Evolutionary conservation across 495 filamentous ascomycete genomes (phyloP).

Genomic region (Neurospora sp.): DNA sequence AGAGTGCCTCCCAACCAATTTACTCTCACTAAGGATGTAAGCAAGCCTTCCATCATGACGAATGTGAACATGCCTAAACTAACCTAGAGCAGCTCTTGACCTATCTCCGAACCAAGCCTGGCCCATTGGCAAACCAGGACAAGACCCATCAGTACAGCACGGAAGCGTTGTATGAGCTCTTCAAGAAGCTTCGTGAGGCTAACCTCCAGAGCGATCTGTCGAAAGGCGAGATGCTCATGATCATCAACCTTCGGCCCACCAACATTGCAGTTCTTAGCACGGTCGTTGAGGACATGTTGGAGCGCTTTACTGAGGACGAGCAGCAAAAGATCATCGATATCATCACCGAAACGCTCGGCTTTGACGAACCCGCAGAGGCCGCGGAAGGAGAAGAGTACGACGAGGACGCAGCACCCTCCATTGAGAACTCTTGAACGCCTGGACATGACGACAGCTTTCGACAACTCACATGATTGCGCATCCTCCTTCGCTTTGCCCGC

Average conservation of each 20-base stretch:
- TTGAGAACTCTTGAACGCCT: conserved; percentile 17
- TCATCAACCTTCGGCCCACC: conserved; percentile 35
- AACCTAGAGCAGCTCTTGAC: conserved; percentile 20
- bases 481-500: conserved; percentile 35
- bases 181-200: conserved; percentile 26
- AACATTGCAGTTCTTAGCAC: conserved; percentile 26
- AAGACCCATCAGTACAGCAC: conserved; percentile 29
- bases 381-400: conserved; percentile 13
- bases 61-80: conserved; percentile 3
- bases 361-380: conserved; percentile 13
- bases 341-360: conserved; percentile 32
- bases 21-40: conserved; percentile 17
- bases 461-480: conserved; percentile 26
- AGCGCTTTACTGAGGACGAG: conserved; percentile 33
- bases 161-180: conserved; percentile 20
- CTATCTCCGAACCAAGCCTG: conserved; percentile 30
- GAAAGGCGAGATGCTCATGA: conserved; percentile 36
- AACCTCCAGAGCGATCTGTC: conserved; percentile 27
- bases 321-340: conserved; percentile 33
- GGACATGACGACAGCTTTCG: conserved; percentile 4
- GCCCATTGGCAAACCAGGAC: conserved; percentile 32
- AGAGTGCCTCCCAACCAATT: conserved; percentile 27
- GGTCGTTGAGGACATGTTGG: conserved; percentile 36
- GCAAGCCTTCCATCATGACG: not conserved
- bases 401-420: conserved; percentile 18